Evolutionary conservation across 108 stramenopile species (phyloP), one percentile per base, ranked within the genome.

Genomic region (Tribonema minus): DNA sequence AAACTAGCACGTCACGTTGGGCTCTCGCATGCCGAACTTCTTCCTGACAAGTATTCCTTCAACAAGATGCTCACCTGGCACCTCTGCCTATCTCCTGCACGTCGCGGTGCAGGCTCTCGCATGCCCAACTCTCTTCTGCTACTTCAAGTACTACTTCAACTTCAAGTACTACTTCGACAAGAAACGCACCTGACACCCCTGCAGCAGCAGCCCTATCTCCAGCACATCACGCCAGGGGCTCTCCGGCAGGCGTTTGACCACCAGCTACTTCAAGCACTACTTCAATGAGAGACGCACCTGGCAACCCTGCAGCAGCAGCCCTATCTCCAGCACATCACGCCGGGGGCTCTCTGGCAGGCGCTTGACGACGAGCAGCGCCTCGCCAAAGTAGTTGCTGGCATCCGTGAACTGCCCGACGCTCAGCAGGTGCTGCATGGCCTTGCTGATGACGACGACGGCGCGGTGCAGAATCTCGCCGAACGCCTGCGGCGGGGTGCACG

Each of bases 121-220:
- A n/a, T n/a, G n/a, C n/a, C n/a, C n/a, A n/a, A n/a, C n/a, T n/a
- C n/a, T n/a, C n/a, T n/a, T n/a, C n/a, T n/a, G n/a, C n/a, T n/a
- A n/a, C n/a, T n/a, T n/a, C n/a, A n/a, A n/a, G n/a, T n/a, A n/a
- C n/a, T n/a, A n/a, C n/a, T n/a, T n/a, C n/a, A n/a, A n/a, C n/a
- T n/a, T n/a, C n/a, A n/a, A n/a, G n/a, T n/a, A n/a, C n/a, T n/a
- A n/a, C n/a, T n/a, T n/a, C n/a, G n/a, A n/a, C n/a, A n/a, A n/a
- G n/a, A n/a, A n/a, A n/a, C n/a, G n/a, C 20, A 54, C 46, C 61
- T 61, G 72, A 60, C 72, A 72, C n/a, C 72, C 72, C 37, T 72
- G 72, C 12, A 72, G 72, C 26, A 72, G 61, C 2, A 72, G 72
- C 1, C 59, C 72, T 37, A 72, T 72, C 37, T 61, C 59, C 0